These are phyloP conservation scores for Calonectria pseudoreteaudii DNA, from an alignment of 2,329 filamentous ascomycete genomes.

Conservation along the genomic window DNA sequence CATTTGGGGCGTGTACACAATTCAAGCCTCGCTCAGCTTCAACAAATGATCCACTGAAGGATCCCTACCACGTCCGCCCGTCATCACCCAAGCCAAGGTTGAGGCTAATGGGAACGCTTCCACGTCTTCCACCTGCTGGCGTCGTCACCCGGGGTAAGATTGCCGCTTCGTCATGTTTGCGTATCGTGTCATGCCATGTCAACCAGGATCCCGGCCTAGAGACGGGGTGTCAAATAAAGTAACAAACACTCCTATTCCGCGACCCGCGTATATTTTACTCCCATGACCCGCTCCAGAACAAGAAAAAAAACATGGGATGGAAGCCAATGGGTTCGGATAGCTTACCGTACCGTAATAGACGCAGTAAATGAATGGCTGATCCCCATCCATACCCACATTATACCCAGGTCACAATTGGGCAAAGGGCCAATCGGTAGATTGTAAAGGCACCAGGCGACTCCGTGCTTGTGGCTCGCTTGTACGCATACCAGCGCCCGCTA, in stretches of 20 bases:
- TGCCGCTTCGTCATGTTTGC: constrained; percentile 28
- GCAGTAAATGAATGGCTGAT: constrained; percentile 29
- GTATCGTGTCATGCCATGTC: constrained; percentile 30
- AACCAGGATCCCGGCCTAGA: constrained; percentile 15
- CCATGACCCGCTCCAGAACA: background rate
- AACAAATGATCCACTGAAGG: constrained; percentile 18
- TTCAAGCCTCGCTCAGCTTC: constrained; percentile 16
- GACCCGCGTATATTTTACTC: background rate
- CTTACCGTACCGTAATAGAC: constrained; percentile 7
- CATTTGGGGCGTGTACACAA: constrained; percentile 19
- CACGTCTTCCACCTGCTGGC: constrained; percentile 25
- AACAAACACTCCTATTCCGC: constrained; percentile 31
- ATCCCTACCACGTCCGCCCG: constrained; percentile 31
- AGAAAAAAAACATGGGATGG: constrained; percentile 22
- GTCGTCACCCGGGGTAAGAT: constrained; percentile 26
- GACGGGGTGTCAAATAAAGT: constrained; percentile 23
- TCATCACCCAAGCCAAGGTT: constrained; percentile 8
- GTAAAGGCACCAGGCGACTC: constrained; percentile 21
- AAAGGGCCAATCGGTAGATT: constrained; percentile 25
- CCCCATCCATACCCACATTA: constrained; percentile 17
- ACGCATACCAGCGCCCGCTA: constrained; percentile 21
- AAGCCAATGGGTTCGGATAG: constrained; percentile 19
- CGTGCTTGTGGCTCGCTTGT: constrained; percentile 26
- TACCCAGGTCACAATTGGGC: constrained; percentile 11
- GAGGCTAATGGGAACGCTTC: constrained; percentile 15